A percentile compares a stretch with the other conserved stretches of the same genome.
phyloP scores from a whole-genome alignment of 768 basidiomycete species.

The Pulveroboletus frians region DNA sequence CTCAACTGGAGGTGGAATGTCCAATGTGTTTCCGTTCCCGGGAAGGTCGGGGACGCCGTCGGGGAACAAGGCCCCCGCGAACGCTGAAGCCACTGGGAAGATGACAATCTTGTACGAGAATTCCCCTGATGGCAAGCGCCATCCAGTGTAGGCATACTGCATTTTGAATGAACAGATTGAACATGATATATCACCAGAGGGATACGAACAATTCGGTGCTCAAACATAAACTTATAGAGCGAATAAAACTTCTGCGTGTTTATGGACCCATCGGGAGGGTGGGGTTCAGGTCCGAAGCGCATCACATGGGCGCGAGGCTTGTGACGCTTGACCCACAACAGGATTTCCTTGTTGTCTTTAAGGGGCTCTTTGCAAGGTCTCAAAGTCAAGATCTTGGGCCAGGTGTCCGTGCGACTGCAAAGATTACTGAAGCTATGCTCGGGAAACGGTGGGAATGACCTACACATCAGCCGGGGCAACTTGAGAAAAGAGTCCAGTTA shows the following conservation, averaged over 20 bases:
- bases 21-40: constrained; percentile 18
- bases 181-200: background rate
- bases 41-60: constrained; percentile 44
- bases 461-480: constrained; percentile 32
- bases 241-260: constrained; percentile 43
- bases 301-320: constrained; percentile 35
- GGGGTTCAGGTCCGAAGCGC: constrained; percentile 34
- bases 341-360: constrained; percentile 37
- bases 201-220: constrained; percentile 42
- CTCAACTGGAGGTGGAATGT: constrained; percentile 1
- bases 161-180: background rate
- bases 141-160: constrained; percentile 50
- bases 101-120: constrained; percentile 45
- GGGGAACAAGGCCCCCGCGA: constrained; percentile 50
- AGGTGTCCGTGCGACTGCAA: constrained; percentile 45
- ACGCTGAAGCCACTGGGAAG: constrained; percentile 33
- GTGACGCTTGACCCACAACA: constrained; percentile 43
- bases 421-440: constrained; percentile 1
- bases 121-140: constrained; percentile 40
- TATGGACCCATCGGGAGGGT: constrained; percentile 28
- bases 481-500: constrained; percentile 19
- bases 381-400: constrained; percentile 46
- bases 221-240: constrained; percentile 39
- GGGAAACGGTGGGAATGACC: constrained; percentile 14
- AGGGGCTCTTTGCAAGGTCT: constrained; percentile 38